Base-by-base conservation (phyloP, 768 basidiomycete species). In the Tylopilus sp. region DNA sequence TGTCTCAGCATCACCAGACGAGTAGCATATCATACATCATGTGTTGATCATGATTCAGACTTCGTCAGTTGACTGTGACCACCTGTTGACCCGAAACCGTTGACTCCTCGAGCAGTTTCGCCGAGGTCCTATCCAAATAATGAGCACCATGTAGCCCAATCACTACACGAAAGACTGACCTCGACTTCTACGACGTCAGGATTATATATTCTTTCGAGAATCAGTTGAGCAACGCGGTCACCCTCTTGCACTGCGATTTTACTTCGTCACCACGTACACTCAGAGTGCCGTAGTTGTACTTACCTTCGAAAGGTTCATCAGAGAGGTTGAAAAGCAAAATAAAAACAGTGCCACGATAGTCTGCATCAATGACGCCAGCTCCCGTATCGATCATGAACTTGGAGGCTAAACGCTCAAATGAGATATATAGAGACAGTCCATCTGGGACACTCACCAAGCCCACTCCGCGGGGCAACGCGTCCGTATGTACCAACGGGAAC, bases 321-420 rank as follows among this genome's bases (percentile, higher is more conserved):
- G 88, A 88, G 51, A 86, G 81, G 68, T 99, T 98, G 82, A 92
- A 98, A 40, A 99, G 77, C 26, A 99, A 77, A 31, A 98, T 91
- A 64, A 87, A 93, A 42, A 99, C 82, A 13, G 84, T 76, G 21
- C 97, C 97, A 48, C 97, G 80, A 71, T 99, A 98, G 69, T 99
- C 97, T 8, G 92, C 91, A 58, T 99, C 97, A 46, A 99, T 82
- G 8, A 99, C 97, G 21, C 96, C 97, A 12, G 97, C 97, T 2
- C 97, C 97, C 1, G 96, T 98, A 66, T 95, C 91, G 53, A 98
- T 98, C 85, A 92, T 93, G 70, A 92, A 94, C 67, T 99, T 99
- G 16, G 90, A 89, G 19, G 97, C 97, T 97, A 57, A 56, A 37
- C 16, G 54, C 26, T 44, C 25, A 17, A 47, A 25, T 49, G 9